Conservation (phyloP, 768 basidiomycete genomes). For the Tylopilus felleus region DNA sequence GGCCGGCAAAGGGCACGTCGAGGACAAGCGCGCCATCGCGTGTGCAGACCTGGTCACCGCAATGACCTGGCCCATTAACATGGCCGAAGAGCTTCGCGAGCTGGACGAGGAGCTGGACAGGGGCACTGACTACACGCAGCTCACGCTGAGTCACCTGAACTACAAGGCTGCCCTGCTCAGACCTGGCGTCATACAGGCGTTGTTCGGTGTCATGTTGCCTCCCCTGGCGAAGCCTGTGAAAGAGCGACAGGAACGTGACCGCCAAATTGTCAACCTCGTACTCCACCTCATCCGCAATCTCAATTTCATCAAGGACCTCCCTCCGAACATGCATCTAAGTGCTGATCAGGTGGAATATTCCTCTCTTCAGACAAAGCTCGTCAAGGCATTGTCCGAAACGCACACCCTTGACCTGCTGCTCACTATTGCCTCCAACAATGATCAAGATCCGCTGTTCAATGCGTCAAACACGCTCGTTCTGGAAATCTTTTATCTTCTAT, state of each 20-base stretch:
- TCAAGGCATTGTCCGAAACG: slow-evolving; percentile 66
- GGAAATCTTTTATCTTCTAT: slow-evolving; percentile 90
- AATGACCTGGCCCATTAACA: slow-evolving; percentile 98
- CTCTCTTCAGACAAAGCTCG: slow-evolving; percentile 71
- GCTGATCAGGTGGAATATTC: slow-evolving; percentile 79
- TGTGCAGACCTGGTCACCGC: slow-evolving; percentile 90
- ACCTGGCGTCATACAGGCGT: slow-evolving; percentile 63
- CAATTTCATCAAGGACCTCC: slow-evolving; percentile 88
- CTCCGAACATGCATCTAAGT: slow-evolving; percentile 65
- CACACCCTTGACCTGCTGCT: slow-evolving; percentile 75
- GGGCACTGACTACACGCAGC: slow-evolving; percentile 84
- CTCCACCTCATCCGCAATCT: slow-evolving; percentile 91
- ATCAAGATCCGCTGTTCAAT: slow-evolving; percentile 74
- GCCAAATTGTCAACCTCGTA: slow-evolving; percentile 83
- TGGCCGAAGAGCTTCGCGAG: slow-evolving; percentile 92
- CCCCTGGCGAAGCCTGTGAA: slow-evolving; percentile 66
- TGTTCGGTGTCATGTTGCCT: slow-evolving; percentile 75
- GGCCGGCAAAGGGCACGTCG: slow-evolving; percentile 71
- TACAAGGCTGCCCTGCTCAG: slow-evolving; percentile 79
- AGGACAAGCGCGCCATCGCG: slow-evolving; percentile 79
- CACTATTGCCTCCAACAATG: slow-evolving; percentile 79
- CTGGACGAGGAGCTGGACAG: slow-evolving; percentile 76
- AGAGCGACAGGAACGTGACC: slow-evolving; percentile 76
- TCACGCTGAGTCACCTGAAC: slow-evolving; percentile 73
- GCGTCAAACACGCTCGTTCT: slow-evolving; percentile 86